A percentile compares a stretch with the other conserved stretches of the same genome.
phyloP scores from a whole-genome alignment of 441 rosid species.

The Metrosideros polymorpha region DNA sequence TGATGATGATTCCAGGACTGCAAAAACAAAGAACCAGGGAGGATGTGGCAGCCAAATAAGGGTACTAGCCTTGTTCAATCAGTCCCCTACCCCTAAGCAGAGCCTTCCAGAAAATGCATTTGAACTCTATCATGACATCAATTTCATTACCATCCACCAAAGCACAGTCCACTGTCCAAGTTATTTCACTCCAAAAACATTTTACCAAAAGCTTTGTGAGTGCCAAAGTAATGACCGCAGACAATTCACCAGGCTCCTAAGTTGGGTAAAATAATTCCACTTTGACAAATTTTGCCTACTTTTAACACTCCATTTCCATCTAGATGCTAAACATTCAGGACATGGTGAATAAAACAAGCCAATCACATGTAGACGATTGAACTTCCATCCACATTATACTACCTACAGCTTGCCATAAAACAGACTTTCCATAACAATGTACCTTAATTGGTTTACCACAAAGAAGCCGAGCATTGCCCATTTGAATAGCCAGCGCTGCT shows the following conservation, averaged over 20 bases:
- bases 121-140: background rate
- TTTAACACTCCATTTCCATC: background rate
- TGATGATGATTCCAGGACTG: background rate
- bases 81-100: background rate
- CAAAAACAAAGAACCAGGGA: background rate
- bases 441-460: constrained; percentile 17
- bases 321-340: background rate
- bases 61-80: background rate
- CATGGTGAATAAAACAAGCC: background rate
- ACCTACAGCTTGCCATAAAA: background rate
- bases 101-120: background rate
- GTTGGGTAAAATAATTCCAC: background rate
- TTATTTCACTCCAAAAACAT: background rate
- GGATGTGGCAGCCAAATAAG: background rate
- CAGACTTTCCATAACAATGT: background rate
- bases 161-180: background rate
- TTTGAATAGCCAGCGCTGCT: constrained; percentile 35
- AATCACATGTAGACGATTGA: background rate
- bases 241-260: background rate
- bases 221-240: background rate
- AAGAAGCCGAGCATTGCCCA: constrained; percentile 15
- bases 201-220: background rate
- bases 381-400: background rate
- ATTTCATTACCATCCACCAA: background rate
- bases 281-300: background rate